phyloP scores from a whole-genome alignment of 208 protist species.

The Leishmania tarentolae region DNA sequence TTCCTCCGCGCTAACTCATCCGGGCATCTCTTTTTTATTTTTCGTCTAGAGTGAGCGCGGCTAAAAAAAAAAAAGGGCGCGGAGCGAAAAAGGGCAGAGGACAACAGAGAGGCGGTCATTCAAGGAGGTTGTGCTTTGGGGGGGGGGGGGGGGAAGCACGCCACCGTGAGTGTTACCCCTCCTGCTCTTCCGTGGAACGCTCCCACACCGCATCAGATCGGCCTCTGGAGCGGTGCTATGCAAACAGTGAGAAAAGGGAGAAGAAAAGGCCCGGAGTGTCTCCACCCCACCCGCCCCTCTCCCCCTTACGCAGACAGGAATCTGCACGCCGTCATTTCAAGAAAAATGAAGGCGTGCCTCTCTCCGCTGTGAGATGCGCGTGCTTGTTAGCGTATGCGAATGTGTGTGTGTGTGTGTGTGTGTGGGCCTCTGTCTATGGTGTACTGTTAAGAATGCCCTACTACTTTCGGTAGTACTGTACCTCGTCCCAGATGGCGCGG shows the following conservation, averaged over 20 bases:
- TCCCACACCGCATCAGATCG: background rate
- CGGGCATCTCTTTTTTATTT: no score
- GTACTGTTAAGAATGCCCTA: conserved; percentile 20
- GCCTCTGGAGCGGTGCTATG: background rate
- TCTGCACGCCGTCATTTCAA: background rate
- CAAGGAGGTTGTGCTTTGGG: background rate
- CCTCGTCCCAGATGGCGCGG: conserved; percentile 78
- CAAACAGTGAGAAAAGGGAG: background rate
- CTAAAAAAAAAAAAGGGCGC: background rate
- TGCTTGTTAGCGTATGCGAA: background rate
- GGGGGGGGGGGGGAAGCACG: background rate
- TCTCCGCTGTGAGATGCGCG: background rate
- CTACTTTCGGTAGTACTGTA: conserved; percentile 60
- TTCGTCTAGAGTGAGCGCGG: background rate
- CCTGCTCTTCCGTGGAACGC: background rate
- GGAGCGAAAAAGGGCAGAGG: background rate
- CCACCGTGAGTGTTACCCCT: background rate
- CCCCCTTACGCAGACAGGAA: background rate
- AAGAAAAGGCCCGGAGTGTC: background rate
- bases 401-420: background rate
- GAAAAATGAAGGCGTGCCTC: background rate
- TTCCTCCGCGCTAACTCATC: background rate
- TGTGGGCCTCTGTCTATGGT: background rate
- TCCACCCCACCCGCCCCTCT: background rate
- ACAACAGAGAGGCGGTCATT: background rate